phyloP scores from a whole-genome alignment of 176 grass and related monocot species.

The maize (Zea mays) region Zm-B73-REFERENCE-NAM-5.0 NC_050099.1:44960501-44961000 shows the following conservation, averaged over 20 bases:
- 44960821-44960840: constrained; percentile 75
- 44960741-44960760: constrained; percentile 52
- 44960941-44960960: constrained; percentile 87
- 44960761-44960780: constrained; percentile 85
- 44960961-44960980: constrained; percentile 57
- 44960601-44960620: constrained; percentile 91
- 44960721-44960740: constrained; percentile 53
- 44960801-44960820: constrained; percentile 56
- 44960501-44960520: not conserved
- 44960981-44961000: no score
- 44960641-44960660: constrained; percentile 80
- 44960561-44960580: not conserved
- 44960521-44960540: not conserved
- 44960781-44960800: constrained; percentile 93
- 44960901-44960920: constrained; percentile 50
- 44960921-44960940: constrained; percentile 67
- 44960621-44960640: constrained; percentile 98
- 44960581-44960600: constrained; percentile 63
- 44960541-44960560: not conserved
- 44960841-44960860: constrained; percentile 63
- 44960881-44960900: constrained; percentile 47
- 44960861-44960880: constrained; percentile 70
- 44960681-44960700: constrained; percentile 71
- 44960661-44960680: constrained; percentile 79
- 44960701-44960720: constrained; percentile 64